Evolutionary conservation across 441 rosid genomes (phyloP), one percentile per base, ranked within the genome.

Genomic region (Pelargonium myrrhifolium): DNA sequence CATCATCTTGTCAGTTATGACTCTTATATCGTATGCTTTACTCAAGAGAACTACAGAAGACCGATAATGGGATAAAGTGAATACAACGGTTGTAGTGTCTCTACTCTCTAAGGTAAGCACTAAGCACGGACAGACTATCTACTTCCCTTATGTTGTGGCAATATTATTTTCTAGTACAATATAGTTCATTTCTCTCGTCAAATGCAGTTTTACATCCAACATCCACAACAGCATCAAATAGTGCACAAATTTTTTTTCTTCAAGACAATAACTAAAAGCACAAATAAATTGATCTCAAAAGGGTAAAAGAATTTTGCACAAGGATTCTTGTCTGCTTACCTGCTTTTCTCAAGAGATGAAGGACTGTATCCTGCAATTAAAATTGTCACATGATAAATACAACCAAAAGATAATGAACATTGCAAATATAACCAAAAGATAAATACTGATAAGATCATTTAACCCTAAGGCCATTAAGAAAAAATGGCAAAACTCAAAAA

Each of bases 361-460:
- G 81, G 81, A 77, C 90, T 88, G 65, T 79, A 79, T 74, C 92
- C 99, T 94, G 88, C 81, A 84, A 67, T 71, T 71, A 11, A 55
- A 37, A 45, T 43, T 39, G 12, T 20, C 21, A 17, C 59, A 53
- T 53, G 21, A 53, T 53, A 53, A 53, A 53, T 53, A 53, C 0
- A 53, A 53, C 9, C 0, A 53, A 53, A 53, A 17, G 59, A 15
- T 15, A 15, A 53, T 53, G 18, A 17, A 14, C 59, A 51, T 35
- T 1, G 0, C n/a, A 53, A 53, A 53, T 5, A 53, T 53, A 53
- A 17, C 8, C 59, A 53, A 17, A 53, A 17, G 18, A 53, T 6
- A 49, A 14, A 49, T 14, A 49, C 15, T 5, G 56, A 17, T 20
- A 53, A 4, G 1, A 15, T 53, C 59, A 53, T 53, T 18, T 15